These are phyloP conservation scores for Yarrowia porcina DNA, from an alignment of 805 yeast genomes.

Conservation along the genomic window DNA sequence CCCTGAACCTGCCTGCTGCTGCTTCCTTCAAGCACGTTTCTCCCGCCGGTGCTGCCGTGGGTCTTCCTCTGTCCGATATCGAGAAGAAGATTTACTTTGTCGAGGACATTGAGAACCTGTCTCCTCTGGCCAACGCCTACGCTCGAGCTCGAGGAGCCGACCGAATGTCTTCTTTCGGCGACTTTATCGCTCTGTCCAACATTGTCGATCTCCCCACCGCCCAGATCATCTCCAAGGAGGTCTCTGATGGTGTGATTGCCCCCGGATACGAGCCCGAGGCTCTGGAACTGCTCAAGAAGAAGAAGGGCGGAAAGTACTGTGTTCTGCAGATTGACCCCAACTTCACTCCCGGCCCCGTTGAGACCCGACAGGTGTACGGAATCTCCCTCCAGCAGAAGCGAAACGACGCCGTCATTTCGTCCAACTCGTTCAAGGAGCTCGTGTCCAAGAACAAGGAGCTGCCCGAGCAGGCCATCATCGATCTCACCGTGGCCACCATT, in stretches of 20 bases:
- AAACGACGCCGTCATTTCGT: slow-evolving; percentile 93
- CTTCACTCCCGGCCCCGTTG: slow-evolving; percentile 74
- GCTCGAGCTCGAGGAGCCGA: slow-evolving; percentile 99
- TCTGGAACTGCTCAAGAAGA: slow-evolving; percentile 77
- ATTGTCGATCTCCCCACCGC: slow-evolving; percentile 96
- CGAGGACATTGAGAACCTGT: slow-evolving; percentile 86
- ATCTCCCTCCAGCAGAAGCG: slow-evolving; percentile 93
- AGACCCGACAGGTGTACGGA: slow-evolving; percentile 95
- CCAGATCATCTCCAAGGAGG: slow-evolving; percentile 94
- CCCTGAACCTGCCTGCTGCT: slow-evolving; percentile 95
- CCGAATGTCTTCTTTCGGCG: slow-evolving; percentile 99
- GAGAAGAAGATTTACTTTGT: slow-evolving; percentile 97
- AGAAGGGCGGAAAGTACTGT: slow-evolving; percentile 97
- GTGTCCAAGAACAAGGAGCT: slow-evolving; percentile 82
- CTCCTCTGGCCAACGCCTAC: slow-evolving; percentile 96
- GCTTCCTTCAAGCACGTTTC: slow-evolving; percentile 98
- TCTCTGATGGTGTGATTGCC: slow-evolving; percentile 97
- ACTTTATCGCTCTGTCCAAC: slow-evolving; percentile 95
- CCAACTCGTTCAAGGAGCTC: slow-evolving; percentile 85
- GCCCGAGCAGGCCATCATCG: slow-evolving; percentile 89
- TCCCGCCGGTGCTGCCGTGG: slow-evolving; percentile 99
- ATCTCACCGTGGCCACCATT: slow-evolving; percentile 94
- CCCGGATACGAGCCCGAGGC: slow-evolving; percentile 96
- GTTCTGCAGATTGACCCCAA: slow-evolving; percentile 94
- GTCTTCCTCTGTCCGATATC: slow-evolving; percentile 82